Percentiles rank a stretch among this genome's conserved stretches.
Evolutionary conservation across 2,329 filamentous ascomycete genomes (phyloP).

Genomic region (Rhinocladiella similis): DNA sequence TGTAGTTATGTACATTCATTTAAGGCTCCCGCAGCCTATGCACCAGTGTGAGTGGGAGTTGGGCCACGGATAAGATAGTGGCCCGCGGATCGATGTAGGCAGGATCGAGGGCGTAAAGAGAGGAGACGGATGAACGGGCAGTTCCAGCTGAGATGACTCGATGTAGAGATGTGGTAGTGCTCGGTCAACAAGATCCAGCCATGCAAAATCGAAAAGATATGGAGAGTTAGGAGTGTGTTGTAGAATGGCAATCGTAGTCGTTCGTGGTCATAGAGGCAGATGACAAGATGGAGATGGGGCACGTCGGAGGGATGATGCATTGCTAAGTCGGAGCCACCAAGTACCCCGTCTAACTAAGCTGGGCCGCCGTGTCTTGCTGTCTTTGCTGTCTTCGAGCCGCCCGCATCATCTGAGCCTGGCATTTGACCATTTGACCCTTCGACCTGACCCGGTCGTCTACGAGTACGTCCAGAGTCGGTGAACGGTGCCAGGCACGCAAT

Average conservation of each 20-base stretch:
- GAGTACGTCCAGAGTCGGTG: background rate
- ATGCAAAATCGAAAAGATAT: background rate
- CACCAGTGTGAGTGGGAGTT: background rate
- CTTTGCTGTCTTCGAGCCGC: background rate
- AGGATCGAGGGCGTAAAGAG: background rate
- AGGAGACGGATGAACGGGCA: background rate
- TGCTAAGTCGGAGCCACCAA: background rate
- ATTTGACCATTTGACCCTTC: background rate
- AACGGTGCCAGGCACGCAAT: background rate
- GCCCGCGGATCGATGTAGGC: background rate
- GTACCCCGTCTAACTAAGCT: background rate
- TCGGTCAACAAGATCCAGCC: background rate
- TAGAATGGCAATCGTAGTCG: background rate
- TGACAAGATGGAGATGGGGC: background rate
- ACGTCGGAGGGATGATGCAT: background rate
- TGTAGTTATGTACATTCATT: background rate
- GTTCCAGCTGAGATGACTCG: background rate
- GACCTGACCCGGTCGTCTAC: background rate
- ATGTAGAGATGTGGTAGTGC: too few species aligned
- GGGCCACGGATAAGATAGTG: background rate
- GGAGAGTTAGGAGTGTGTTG: background rate
- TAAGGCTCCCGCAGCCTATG: background rate
- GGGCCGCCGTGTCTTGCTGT: background rate
- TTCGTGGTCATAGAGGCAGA: slow-evolving; percentile 1
- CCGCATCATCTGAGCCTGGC: background rate